Conservation (phyloP, 2,329 filamentous ascomycete species). For the Graphilbum ipis-grandicollis region DNA sequence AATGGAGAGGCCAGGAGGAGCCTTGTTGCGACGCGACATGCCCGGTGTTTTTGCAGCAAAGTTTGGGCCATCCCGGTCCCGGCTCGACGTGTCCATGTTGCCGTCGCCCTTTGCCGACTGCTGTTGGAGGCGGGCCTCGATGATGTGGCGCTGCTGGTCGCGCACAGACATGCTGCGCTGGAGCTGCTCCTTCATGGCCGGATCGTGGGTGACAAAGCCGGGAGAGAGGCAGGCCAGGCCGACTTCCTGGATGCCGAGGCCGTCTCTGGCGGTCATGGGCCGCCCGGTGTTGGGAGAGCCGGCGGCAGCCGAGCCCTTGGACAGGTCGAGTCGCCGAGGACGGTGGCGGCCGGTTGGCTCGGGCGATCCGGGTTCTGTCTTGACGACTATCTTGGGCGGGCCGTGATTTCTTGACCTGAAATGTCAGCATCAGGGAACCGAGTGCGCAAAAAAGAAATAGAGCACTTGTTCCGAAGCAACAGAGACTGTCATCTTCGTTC, state of each 20-base stretch:
- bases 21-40: constrained; percentile 58
- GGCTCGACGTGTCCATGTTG: constrained; percentile 32
- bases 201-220: constrained; percentile 89
- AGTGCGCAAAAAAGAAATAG: background rate
- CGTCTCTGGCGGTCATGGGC: constrained; percentile 63
- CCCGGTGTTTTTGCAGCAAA: constrained; percentile 55
- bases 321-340: constrained; percentile 62
- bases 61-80: constrained; percentile 28
- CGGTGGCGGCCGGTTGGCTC: constrained; percentile 59
- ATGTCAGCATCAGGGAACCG: constrained; percentile 7
- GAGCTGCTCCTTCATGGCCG: constrained; percentile 88
- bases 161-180: constrained; percentile 86
- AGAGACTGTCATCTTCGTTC: constrained; percentile 2
- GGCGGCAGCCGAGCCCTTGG: constrained; percentile 37
- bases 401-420: constrained; percentile 34
- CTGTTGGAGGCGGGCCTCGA: constrained; percentile 79
- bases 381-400: constrained; percentile 74
- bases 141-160: constrained; percentile 87
- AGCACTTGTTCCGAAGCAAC: constrained; percentile 6
- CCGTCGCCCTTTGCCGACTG: constrained; percentile 66
- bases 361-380: constrained; percentile 88
- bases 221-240: constrained; percentile 89
- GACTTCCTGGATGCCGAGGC: constrained; percentile 74
- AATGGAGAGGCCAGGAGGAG: constrained; percentile 80
- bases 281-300: constrained; percentile 44